Percentiles rank a stretch among this genome's conserved stretches.
Evolutionary conservation across 306 rosid genomes (phyloP).

Genomic region (Quercus dentata): DNA sequence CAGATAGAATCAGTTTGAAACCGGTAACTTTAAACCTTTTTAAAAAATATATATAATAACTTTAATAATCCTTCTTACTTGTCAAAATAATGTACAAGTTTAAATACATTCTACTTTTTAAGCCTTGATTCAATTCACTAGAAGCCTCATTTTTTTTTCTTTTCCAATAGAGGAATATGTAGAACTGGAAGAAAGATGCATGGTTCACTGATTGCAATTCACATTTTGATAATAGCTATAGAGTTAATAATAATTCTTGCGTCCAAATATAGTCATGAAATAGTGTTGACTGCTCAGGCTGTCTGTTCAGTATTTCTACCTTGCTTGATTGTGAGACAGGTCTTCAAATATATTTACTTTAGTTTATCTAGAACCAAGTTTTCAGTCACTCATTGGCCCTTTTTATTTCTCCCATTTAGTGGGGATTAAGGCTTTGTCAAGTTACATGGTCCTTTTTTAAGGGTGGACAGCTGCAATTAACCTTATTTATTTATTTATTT

Average conservation of each 20-base stretch:
- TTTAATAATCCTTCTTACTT: constrained; percentile 2
- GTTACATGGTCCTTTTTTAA: background rate
- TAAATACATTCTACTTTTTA: background rate
- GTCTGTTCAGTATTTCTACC: background rate
- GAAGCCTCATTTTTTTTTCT: background rate
- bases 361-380: background rate
- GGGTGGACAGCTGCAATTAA: too few species aligned
- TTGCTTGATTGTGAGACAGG: background rate
- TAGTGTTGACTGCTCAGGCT: background rate
- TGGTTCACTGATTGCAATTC: background rate
- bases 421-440: background rate
- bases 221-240: background rate
- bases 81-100: background rate
- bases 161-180: background rate
- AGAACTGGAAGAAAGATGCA: background rate
- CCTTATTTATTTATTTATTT: background rate
- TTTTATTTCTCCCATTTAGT: background rate
- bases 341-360: background rate
- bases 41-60: too few species aligned
- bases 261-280: background rate
- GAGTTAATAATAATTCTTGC: background rate
- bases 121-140: background rate
- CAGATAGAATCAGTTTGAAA: constrained; percentile 55
- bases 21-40: constrained; percentile 46
- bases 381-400: background rate